Conservation (phyloP, 2,329 filamentous ascomycete species). For the Pseudocercospora vitis region DNA sequence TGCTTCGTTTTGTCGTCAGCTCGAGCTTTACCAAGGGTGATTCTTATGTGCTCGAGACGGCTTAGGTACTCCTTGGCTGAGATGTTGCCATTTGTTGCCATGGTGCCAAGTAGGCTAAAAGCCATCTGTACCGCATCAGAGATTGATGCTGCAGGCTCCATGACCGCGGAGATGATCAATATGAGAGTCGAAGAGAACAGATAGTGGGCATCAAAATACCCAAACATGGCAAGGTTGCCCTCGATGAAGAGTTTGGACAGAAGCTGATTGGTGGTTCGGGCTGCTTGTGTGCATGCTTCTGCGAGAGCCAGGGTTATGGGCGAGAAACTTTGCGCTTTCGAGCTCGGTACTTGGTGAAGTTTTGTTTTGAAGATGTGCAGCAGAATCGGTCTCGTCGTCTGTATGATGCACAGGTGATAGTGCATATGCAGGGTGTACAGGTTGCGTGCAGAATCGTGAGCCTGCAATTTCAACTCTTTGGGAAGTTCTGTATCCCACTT, state of each 20-base stretch:
- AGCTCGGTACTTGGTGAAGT: not conserved
- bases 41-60: conserved; percentile 40
- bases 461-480: conserved; percentile 35
- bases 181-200: conserved; percentile 51
- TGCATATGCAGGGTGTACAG: conserved; percentile 41
- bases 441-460: conserved; percentile 32
- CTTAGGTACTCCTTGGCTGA: conserved; percentile 45
- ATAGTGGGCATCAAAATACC: conserved; percentile 51
- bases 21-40: conserved; percentile 4
- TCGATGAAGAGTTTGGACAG: conserved; percentile 50
- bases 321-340: conserved; percentile 29
- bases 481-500: conserved; percentile 42
- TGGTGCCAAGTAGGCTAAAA: conserved; percentile 42
- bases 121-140: conserved; percentile 46
- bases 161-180: conserved; percentile 44
- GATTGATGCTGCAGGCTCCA: conserved; percentile 38
- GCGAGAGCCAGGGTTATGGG: conserved; percentile 36
- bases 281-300: conserved; percentile 48
- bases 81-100: conserved; percentile 46
- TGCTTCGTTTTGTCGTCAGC: not conserved
- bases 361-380: conserved; percentile 35
- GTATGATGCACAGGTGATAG: conserved; percentile 41
- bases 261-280: conserved; percentile 47
- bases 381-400: conserved; percentile 39
- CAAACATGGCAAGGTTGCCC: conserved; percentile 50